Conservation (phyloP, 176 grass and related monocot species). For the Dactylis glomerata region DNA sequence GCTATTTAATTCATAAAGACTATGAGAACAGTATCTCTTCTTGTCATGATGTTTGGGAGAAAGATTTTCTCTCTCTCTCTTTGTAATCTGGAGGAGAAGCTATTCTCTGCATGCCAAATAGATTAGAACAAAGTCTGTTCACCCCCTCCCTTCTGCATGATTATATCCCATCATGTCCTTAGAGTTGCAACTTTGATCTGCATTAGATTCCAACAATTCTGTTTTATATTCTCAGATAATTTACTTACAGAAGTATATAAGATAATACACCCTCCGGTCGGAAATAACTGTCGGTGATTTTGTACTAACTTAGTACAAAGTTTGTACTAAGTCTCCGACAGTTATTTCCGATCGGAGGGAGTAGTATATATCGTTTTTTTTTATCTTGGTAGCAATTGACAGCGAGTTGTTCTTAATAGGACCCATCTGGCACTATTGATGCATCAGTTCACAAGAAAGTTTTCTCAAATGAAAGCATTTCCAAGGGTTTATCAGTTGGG, state of each 20-base stretch:
- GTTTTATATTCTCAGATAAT: background rate
- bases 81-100: background rate
- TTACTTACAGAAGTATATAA: background rate
- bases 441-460: conserved; percentile 52
- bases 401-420: conserved; percentile 29
- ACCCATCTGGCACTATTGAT: conserved; percentile 33
- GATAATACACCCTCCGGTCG: no score
- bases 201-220: background rate
- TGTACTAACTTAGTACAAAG: no score
- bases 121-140: no score
- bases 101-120: background rate
- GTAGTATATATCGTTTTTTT: background rate
- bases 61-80: background rate
- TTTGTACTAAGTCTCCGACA: no score
- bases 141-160: no score
- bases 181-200: background rate
- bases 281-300: no score
- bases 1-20: background rate
- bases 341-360: no score
- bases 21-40: background rate
- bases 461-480: conserved; percentile 21
- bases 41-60: background rate
- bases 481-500: conserved; percentile 38
- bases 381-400: background rate
- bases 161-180: background rate